A percentile compares a stretch with the other conserved stretches of the same genome.
Evolutionary conservation across 208 protist species (phyloP).

Genomic region (Phytomonas sp.): DNA sequence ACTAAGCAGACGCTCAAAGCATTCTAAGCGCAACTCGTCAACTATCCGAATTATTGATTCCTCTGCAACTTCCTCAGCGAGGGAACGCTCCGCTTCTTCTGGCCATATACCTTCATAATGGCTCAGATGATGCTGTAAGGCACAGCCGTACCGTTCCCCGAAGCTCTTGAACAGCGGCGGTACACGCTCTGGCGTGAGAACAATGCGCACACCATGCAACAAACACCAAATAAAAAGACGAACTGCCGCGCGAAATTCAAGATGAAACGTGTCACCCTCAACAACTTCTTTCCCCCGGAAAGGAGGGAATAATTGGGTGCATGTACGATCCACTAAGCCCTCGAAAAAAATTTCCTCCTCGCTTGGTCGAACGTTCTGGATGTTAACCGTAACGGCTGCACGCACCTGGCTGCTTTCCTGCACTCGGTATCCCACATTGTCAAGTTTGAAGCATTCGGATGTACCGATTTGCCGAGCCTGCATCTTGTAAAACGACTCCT

Average conservation of each 20-base stretch:
- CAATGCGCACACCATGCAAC: conserved; percentile 21
- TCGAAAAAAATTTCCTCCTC: background rate
- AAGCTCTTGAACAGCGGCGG: conserved; percentile 35
- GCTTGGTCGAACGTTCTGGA: background rate
- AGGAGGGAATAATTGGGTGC: background rate
- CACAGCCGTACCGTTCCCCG: conserved; percentile 18
- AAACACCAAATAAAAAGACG: conserved; percentile 40
- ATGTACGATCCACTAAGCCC: background rate
- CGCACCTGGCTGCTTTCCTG: background rate
- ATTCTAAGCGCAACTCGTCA: background rate
- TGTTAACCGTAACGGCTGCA: background rate
- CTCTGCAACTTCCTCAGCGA: background rate
- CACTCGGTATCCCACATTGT: background rate
- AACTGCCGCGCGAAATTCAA: conserved; percentile 16
- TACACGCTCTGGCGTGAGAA: conserved; percentile 45
- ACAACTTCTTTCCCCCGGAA: background rate
- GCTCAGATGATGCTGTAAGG: conserved; percentile 7
- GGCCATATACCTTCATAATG: background rate
- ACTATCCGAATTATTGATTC: background rate
- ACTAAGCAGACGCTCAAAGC: background rate
- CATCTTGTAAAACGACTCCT: background rate
- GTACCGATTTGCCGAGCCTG: background rate
- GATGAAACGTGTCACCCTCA: background rate
- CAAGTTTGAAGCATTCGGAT: background rate
- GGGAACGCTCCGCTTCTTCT: background rate